A percentile compares a stretch with the other conserved stretches of the same genome.
phyloP scores from a whole-genome alignment of 1,139 yeast species.

The Geotrichum klebahnii region DNA sequence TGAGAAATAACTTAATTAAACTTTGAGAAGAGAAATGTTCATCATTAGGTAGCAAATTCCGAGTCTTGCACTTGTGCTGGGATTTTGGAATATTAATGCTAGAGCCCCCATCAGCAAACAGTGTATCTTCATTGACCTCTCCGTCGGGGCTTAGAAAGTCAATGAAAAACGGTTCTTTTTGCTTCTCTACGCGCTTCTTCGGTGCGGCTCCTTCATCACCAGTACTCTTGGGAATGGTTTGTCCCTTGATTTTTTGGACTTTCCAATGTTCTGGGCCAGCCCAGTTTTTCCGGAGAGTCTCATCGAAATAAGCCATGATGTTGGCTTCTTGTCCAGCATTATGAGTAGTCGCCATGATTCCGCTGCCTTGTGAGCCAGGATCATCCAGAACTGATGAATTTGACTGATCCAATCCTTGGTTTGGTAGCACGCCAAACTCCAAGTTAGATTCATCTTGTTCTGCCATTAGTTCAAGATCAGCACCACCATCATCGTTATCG shows the following conservation, averaged over 20 bases:
- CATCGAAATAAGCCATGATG: constrained; percentile 76
- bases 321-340: constrained; percentile 49
- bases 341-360: neutral
- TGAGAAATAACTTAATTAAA: constrained; percentile 63
- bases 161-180: constrained; percentile 43
- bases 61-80: constrained; percentile 43
- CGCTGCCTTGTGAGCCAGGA: neutral
- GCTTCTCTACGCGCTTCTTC: constrained; percentile 36
- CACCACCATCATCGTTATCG: constrained; percentile 27
- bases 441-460: constrained; percentile 26
- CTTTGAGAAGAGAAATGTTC: constrained; percentile 66
- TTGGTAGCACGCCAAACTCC: constrained; percentile 25
- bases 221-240: constrained; percentile 24
- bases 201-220: constrained; percentile 26
- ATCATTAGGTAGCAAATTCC: constrained; percentile 67
- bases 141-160: constrained; percentile 51
- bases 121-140: constrained; percentile 43
- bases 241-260: constrained; percentile 55
- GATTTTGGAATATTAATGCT: constrained; percentile 45
- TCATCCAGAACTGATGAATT: neutral
- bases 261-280: constrained; percentile 95
- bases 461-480: constrained; percentile 32
- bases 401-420: neutral
- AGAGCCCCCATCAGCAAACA: constrained; percentile 51
- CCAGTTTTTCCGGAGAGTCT: constrained; percentile 67